Percentiles rank a stretch among this genome's conserved stretches.
Conservation (phyloP, 331 rosid species). For the Malus hybrid region DNA sequence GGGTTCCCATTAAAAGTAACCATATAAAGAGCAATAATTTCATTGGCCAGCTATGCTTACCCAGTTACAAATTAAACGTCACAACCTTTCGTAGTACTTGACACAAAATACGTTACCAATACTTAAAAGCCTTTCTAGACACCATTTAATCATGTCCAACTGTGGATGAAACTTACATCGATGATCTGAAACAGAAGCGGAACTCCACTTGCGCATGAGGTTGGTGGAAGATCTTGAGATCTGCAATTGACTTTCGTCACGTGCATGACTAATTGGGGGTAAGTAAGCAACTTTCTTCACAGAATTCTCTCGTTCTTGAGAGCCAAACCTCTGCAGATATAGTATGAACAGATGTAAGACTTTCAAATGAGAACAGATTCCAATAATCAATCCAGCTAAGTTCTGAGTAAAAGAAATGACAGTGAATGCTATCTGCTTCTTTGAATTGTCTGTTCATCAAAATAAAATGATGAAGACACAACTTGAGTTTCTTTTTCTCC, state of each 20-base stretch:
- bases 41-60: conserved; percentile 7
- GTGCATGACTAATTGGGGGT: conserved; percentile 45
- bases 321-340: conserved; percentile 52
- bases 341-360: conserved; percentile 14
- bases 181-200: conserved; percentile 46
- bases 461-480: neutral
- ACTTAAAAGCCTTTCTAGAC: neutral
- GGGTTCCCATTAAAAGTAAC: conserved; percentile 2
- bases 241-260: conserved; percentile 72
- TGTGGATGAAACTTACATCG: conserved; percentile 48
- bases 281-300: conserved; percentile 51
- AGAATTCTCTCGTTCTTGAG: conserved; percentile 80
- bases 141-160: neutral
- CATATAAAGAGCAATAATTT: conserved; percentile 13
- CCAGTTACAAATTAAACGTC: neutral
- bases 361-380: neutral
- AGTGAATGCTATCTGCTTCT: neutral
- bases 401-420: neutral
- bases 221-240: conserved; percentile 66
- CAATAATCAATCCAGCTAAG: neutral
- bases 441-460: neutral
- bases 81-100: neutral
- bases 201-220: conserved; percentile 60
- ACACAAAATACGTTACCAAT: neutral
- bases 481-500: neutral